Evolutionary conservation across 2,329 filamentous ascomycete genomes (phyloP).

Genomic region (Pseudopithomyces maydicus): DNA sequence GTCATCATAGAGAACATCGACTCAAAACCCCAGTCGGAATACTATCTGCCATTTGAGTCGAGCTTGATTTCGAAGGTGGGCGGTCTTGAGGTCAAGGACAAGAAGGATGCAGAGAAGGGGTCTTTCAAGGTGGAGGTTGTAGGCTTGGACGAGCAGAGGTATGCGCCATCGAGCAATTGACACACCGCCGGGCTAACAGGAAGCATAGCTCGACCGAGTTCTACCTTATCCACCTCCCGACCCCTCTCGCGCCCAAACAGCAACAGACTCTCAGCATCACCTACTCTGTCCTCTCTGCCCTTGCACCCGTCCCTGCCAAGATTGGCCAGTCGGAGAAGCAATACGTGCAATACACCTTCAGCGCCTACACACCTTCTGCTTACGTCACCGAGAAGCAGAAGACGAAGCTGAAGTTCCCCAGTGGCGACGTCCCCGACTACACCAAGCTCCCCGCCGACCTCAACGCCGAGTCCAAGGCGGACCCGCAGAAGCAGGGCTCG

Average conservation of each 20-base stretch:
- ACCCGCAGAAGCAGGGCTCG: slow-evolving; percentile 81
- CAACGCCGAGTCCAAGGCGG: slow-evolving; percentile 64
- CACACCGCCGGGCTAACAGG: slow-evolving; percentile 34
- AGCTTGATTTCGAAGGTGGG: slow-evolving; percentile 78
- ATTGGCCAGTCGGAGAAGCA: slow-evolving; percentile 88
- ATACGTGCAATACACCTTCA: slow-evolving; percentile 84
- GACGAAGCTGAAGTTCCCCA: slow-evolving; percentile 91
- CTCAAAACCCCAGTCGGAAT: slow-evolving; percentile 79
- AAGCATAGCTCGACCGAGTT: slow-evolving; percentile 63
- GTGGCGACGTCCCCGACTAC: slow-evolving; percentile 79
- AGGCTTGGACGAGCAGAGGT: slow-evolving; percentile 62
- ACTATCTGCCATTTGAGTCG: slow-evolving; percentile 85
- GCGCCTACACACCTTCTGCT: slow-evolving; percentile 79
- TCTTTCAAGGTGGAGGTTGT: slow-evolving; percentile 73
- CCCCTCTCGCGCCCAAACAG: slow-evolving; percentile 73
- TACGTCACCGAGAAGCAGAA: slow-evolving; percentile 92
- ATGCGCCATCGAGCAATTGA: slow-evolving; percentile 1
- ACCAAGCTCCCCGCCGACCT: slow-evolving; percentile 68
- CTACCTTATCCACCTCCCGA: slow-evolving; percentile 80
- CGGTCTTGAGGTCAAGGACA: slow-evolving; percentile 88
- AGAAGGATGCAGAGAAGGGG: slow-evolving; percentile 73
- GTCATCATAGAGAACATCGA: slow-evolving; percentile 91
- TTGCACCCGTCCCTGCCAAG: slow-evolving; percentile 77
- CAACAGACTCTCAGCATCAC: slow-evolving; percentile 88
- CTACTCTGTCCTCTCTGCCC: slow-evolving; percentile 79